phyloP scores from a whole-genome alignment of 495 filamentous ascomycete genomes.

The Tuber brumale region DNA sequence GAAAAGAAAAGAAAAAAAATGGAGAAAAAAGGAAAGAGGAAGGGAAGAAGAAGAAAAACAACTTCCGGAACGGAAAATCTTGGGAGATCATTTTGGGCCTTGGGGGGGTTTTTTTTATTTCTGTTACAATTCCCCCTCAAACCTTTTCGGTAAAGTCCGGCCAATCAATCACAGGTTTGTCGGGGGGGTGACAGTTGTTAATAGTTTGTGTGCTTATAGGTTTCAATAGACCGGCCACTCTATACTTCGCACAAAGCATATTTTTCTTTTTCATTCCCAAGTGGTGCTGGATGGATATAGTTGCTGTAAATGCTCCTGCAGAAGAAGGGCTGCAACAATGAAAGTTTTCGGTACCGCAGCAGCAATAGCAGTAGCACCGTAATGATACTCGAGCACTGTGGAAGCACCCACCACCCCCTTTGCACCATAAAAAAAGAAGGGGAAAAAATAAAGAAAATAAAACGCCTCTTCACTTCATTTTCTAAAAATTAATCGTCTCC shows the following conservation, averaged over 20 bases:
- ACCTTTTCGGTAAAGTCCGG: background rate
- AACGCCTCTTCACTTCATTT: background rate
- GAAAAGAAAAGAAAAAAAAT: background rate
- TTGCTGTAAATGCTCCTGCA: background rate
- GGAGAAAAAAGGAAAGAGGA: background rate
- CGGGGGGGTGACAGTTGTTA: background rate
- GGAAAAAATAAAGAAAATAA: background rate
- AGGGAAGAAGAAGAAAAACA: background rate
- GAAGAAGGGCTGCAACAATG: background rate
- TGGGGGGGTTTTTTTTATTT: background rate
- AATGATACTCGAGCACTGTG: background rate
- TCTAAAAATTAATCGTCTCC: background rate
- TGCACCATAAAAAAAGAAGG: background rate
- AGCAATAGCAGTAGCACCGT: background rate
- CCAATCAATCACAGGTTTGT: background rate
- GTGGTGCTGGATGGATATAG: background rate
- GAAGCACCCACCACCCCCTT: background rate
- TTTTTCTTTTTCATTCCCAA: background rate
- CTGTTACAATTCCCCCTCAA: background rate
- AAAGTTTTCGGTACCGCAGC: background rate
- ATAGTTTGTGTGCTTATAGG: background rate
- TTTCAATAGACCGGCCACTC: background rate
- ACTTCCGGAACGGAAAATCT: background rate
- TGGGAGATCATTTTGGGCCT: background rate
- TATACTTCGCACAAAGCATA: slow-evolving; percentile 2